Conservation (phyloP, 2,329 filamentous ascomycete genomes). For the Coniochaeta prunicola region DNA sequence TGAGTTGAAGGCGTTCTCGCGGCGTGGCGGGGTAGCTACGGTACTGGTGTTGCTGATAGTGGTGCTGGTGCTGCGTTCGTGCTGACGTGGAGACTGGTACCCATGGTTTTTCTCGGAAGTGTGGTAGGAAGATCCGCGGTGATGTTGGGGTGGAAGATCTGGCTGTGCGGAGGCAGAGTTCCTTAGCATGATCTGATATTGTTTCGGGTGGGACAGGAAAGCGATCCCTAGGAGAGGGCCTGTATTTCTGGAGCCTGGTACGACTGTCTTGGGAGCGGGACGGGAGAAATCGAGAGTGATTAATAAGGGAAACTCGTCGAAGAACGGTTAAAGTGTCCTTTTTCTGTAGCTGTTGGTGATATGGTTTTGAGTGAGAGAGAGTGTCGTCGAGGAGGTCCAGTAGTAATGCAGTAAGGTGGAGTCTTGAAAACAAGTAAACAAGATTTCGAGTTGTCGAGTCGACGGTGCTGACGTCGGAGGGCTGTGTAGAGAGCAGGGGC, state of each 20-base stretch:
- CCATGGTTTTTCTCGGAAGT: slow-evolving; percentile 3
- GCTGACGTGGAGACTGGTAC: slow-evolving; percentile 12
- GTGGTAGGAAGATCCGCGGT: not conserved
- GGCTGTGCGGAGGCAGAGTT: not conserved
- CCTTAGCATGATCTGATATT: slow-evolving; percentile 1
- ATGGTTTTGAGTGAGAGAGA: not conserved
- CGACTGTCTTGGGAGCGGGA: not conserved
- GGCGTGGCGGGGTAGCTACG: slow-evolving; percentile 1
- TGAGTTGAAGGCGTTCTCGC: slow-evolving; percentile 6
- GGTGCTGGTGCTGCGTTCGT: slow-evolving; percentile 4
- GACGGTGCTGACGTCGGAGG: not conserved
- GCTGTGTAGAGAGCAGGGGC: not conserved
- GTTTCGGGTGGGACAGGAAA: not conserved
- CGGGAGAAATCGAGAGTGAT: not conserved
- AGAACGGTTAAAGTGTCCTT: not conserved
- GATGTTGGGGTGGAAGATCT: not conserved
- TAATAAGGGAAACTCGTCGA: not conserved
- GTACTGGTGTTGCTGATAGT: slow-evolving; percentile 3
- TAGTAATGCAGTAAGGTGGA: not conserved
- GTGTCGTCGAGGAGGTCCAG: too few species aligned
- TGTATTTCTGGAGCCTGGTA: not conserved
- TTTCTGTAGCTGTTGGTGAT: not conserved
- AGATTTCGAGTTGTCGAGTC: not conserved
- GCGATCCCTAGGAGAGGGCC: not conserved
- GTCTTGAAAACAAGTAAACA: not conserved